Evolutionary conservation across 2,329 filamentous ascomycete species (phyloP), one percentile per base, ranked within the genome.

Genomic region (Beauveria caledonica): DNA sequence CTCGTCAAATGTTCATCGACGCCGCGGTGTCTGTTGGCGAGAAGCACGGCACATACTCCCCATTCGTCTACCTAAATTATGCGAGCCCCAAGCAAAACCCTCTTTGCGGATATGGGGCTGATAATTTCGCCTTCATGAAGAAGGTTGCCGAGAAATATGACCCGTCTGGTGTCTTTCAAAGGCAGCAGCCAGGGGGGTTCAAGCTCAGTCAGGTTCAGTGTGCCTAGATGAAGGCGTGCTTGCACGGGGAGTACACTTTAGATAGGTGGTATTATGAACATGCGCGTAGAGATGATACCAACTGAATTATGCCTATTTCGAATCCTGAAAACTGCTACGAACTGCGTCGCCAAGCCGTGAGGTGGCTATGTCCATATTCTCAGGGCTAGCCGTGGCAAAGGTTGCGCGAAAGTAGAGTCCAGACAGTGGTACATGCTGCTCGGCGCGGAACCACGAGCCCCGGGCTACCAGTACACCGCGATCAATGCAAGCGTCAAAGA

Each of bases 391-490:
- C 42, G 92, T 87, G 0, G 93, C 92, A 76, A 89, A 99, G 0
- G 93, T 99, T 4, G 90, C 86, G 57, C 94, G 84, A 79, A 97
- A 95, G 77, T 90, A 97, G 73, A 96, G 79, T 29, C 86, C 87
- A 11, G 79, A 78, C 9, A 79, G 79, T 4, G 75, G 78, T 68
- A 77, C 79, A 52, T 83, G 79, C 48, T 80, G 82, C 70, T 94
- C 88, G 1, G 92, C 89, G 62, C 85, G 82, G 80, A 97, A 99
- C 92, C 92, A 99, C 52, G 87, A 92, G 3, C 94, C 94, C 52
- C 89, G 83, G 62, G 89, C 91, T 2, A 94, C 80, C 50, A 99
- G 80, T 5, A 94, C 90, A 23, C 90, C 88, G 67, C 88, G 83
- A 3, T 86, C 82, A 60, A 97, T 87, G 64, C 86, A 86, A 0